These are phyloP conservation scores for Talaromyces sp. DNA, from an alignment of 2,329 filamentous ascomycete species.

Conservation along the genomic window DNA sequence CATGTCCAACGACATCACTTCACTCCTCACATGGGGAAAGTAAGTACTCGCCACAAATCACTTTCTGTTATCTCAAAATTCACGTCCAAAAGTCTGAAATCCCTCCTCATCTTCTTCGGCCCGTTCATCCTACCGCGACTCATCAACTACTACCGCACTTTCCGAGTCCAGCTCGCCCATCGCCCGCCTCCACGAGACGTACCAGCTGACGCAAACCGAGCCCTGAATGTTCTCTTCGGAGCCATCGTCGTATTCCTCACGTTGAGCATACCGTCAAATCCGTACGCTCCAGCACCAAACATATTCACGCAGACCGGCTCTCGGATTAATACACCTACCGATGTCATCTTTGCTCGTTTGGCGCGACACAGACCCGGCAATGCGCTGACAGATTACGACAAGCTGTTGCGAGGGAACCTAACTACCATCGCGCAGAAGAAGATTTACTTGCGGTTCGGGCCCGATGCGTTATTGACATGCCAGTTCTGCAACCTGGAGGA, in stretches of 20 bases:
- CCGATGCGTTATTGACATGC: slow-evolving; percentile 67
- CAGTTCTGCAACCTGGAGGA: slow-evolving; percentile 77
- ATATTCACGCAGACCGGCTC: slow-evolving; percentile 74
- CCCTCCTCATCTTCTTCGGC: slow-evolving; percentile 42
- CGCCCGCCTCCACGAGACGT: slow-evolving; percentile 38
- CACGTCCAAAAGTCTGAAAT: slow-evolving; percentile 36
- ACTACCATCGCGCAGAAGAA: slow-evolving; percentile 67
- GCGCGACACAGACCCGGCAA: slow-evolving; percentile 39
- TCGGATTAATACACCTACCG: slow-evolving; percentile 77
- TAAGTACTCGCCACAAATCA: neutral
- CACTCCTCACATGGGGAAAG: slow-evolving; percentile 17
- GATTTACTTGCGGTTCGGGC: slow-evolving; percentile 80
- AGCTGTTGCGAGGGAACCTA: slow-evolving; percentile 64
- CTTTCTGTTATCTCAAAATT: neutral
- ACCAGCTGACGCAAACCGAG: slow-evolving; percentile 33
- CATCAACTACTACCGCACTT: slow-evolving; percentile 36
- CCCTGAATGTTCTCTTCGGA: slow-evolving; percentile 52
- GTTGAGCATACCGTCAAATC: slow-evolving; percentile 65
- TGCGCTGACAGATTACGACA: slow-evolving; percentile 53
- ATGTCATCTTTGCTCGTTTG: slow-evolving; percentile 78
- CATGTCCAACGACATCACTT: slow-evolving; percentile 13
- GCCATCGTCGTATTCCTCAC: slow-evolving; percentile 53
- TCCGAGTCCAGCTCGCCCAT: slow-evolving; percentile 33
- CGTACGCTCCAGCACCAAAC: slow-evolving; percentile 54
- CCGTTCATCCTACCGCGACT: slow-evolving; percentile 40